Conservation (phyloP, 2,329 filamentous ascomycete genomes). For the Cercospora canescens region DNA sequence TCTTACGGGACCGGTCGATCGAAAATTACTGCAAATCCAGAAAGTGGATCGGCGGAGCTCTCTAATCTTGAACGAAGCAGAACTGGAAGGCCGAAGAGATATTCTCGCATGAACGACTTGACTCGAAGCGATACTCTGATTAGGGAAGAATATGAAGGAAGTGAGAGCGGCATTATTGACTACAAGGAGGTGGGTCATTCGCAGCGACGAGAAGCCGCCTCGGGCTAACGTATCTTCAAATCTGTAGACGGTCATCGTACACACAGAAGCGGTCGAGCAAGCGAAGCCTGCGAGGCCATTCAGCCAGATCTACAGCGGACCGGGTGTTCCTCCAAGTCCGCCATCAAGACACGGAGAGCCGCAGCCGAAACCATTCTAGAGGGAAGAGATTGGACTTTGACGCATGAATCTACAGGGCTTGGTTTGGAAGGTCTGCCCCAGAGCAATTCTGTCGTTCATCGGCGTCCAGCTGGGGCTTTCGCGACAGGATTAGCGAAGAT, state of each 20-base stretch:
- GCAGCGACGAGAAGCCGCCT: not conserved
- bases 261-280: not conserved
- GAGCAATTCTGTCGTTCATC: constrained; percentile 71
- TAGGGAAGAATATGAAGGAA: constrained; percentile 11
- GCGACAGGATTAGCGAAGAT: no score
- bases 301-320: not conserved
- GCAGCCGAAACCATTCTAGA: not conserved
- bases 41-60: constrained; percentile 12
- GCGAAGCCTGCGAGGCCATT: not conserved
- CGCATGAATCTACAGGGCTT: no score
- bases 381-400: no score
- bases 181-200: not conserved
- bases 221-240: not conserved
- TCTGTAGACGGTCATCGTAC: not conserved
- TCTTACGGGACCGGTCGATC: constrained; percentile 3
- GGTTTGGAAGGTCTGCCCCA: no score
- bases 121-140: constrained; percentile 14
- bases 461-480: no score
- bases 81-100: constrained; percentile 1
- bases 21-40: not conserved
- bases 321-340: not conserved
- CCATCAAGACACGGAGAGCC: not conserved
- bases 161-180: constrained; percentile 17
- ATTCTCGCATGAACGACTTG: constrained; percentile 15
- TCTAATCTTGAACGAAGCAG: constrained; percentile 14